These are phyloP conservation scores for Drosera capensis DNA, from an alignment of 148 eudicot genomes.

Conservation along the genomic window DNA sequence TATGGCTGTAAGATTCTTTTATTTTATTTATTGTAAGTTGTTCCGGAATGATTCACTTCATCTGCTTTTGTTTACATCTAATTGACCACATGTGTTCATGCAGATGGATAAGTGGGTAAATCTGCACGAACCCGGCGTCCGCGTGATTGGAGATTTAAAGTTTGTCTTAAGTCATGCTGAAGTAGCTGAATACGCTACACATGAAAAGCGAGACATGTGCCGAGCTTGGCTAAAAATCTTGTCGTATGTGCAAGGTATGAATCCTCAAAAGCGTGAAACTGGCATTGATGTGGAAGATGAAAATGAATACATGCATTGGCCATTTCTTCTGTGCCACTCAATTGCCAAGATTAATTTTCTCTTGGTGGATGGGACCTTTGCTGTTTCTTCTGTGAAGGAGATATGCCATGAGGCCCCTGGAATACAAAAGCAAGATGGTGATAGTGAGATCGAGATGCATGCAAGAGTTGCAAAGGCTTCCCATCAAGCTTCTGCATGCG, in stretches of 20 bases:
- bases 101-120: constrained; percentile 72
- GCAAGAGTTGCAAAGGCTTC: constrained; percentile 83
- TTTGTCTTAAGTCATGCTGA: constrained; percentile 80
- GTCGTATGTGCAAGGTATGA: constrained; percentile 85
- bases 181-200: constrained; percentile 55
- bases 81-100: constrained; percentile 14
- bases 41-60: background rate
- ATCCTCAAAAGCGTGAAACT: constrained; percentile 78
- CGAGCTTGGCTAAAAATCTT: constrained; percentile 66
- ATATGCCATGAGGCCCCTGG: constrained; percentile 20
- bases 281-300: constrained; percentile 88
- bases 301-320: constrained; percentile 58
- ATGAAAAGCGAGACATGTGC: constrained; percentile 40
- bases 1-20: too few relatives aligned
- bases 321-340: constrained; percentile 56
- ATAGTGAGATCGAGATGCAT: constrained; percentile 53
- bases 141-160: constrained; percentile 79
- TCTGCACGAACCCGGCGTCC: constrained; percentile 56
- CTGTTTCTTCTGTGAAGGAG: constrained; percentile 23
- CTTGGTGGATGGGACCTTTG: constrained; percentile 65
- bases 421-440: constrained; percentile 18
- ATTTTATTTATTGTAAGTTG: background rate
- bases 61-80: background rate
- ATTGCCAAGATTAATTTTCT: constrained; percentile 64
- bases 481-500: constrained; percentile 63